Evolutionary conservation across 805 yeast genomes (phyloP), one percentile per base, ranked within the genome.

Genomic region (Diddensiella santjacobensis): DNA sequence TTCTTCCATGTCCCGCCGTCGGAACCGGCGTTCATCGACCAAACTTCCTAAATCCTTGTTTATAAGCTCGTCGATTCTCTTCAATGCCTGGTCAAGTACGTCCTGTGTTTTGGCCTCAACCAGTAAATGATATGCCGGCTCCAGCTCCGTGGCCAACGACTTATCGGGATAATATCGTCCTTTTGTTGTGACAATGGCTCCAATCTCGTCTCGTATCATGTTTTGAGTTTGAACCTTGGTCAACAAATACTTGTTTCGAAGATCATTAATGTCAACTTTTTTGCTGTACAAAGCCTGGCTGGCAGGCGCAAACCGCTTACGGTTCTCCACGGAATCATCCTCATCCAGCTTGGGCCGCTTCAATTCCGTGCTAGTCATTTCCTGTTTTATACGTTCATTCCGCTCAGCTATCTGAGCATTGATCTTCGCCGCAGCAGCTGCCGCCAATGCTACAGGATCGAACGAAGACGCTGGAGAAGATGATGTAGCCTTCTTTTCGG

Each of bases 31-130:
- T 42, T 57, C 60, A 47, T 61, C 65, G 4, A 59, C 57, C 15
- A 61, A 43, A 31, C 52, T 48, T 6, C 61, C 62, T 19, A 61
- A 26, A 31, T 65, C 68, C 44, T 52, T 51, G 22, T 56, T 51
- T 39, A 63, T 63, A 20, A 64, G 53, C 35, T 85, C 93, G 10
- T 79, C 72, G 15, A 86, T 93, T 40, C 78, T 83, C n/a, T 69
- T 59, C 29, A 73, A 62, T 2, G 96, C 90, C 63, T 84, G 84
- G 56, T 73, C 79, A n/a, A 65, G 48, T 3, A 57, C 48, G 17
- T 56, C 62, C 30, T 61, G 50, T 4, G 53, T 46, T 54, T 84
- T 81, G 62, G 87, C 96, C 59, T 87, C 87, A 18, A 88, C 85
- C 36, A 54, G 58, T 17, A 65, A 54, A 42, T 59, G 60, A 20